Evolutionary conservation across 768 basidiomycete species (phyloP), one percentile per base, ranked within the genome.

Genomic region (Coprinopsis sp.): DNA sequence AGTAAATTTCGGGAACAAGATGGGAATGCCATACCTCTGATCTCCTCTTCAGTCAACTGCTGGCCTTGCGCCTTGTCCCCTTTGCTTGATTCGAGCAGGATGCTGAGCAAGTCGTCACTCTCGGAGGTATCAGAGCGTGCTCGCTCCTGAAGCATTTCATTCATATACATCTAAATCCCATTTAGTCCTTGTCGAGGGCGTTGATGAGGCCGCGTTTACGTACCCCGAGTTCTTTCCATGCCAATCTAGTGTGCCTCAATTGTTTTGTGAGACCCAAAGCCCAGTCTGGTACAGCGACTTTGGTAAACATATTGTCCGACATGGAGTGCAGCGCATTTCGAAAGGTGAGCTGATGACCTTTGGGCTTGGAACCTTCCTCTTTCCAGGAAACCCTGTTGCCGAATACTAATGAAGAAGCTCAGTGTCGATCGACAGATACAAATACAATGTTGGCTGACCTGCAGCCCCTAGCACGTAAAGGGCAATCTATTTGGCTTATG

Each of bases 391-490:
- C 68, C 36, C 58, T 60, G 25, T 70, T 67, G 2, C 80, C 79
- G 53, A 81, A 82, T 4, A 77, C 73, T 77, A 44, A 16, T 39
- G 25, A 37, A n/a, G n/a, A n/a, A n/a, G n/a, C n/a, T n/a, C n/a
- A n/a, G n/a, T n/a, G n/a, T n/a, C n/a, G n/a, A n/a, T n/a, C n/a
- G n/a, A n/a, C n/a, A n/a, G n/a, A n/a, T n/a, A n/a, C n/a, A n/a
- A n/a, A n/a, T n/a, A n/a, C n/a, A n/a, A n/a, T n/a, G n/a, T n/a
- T n/a, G n/a, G 51, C 56, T 23, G 49, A 74, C 75, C 79, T 50
- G 80, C 79, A 3, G 68, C 69, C 23, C 78, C 69, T 44, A 82
- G 77, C 24, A 79, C 71, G 42, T 76, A 74, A 3, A 81, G 69
- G 0, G 79, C 73, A 33, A 80, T 71, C 80, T 81, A 33, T 7